Evolutionary conservation across 352 stramenopile genomes (phyloP).

Genomic region (Phytophthora tentaculata): DNA sequence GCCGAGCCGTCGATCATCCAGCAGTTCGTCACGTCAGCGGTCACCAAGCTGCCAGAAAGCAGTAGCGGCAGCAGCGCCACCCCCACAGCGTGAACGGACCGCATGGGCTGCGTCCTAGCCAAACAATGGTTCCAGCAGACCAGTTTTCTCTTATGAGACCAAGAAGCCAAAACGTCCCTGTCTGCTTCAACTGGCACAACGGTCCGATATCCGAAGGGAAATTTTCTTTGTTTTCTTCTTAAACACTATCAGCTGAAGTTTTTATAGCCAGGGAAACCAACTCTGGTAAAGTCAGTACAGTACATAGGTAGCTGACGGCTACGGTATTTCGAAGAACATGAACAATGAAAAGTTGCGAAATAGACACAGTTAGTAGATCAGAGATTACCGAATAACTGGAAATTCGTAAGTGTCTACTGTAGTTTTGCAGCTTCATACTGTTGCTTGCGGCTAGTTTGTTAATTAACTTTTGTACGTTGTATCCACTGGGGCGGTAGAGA

Average conservation of each 20-base stretch:
- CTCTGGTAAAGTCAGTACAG: no score
- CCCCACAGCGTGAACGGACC: slow-evolving; percentile 7
- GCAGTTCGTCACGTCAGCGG: slow-evolving; percentile 33
- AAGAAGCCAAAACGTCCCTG: slow-evolving; percentile 1
- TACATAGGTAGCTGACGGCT: slow-evolving; percentile 9
- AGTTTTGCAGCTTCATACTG: neutral
- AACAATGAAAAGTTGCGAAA: no score
- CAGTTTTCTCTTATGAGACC: slow-evolving; percentile 26
- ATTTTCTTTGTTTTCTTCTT: neutral
- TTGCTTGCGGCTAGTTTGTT: neutral
- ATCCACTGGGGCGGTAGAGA: slow-evolving; percentile 4
- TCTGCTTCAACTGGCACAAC: slow-evolving; percentile 22
- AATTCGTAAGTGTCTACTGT: neutral
- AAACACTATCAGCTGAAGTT: neutral
- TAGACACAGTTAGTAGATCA: neutral
- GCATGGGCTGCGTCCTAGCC: slow-evolving; percentile 19
- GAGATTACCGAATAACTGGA: neutral
- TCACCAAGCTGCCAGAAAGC: slow-evolving; percentile 4
- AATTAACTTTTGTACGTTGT: slow-evolving; percentile 4
- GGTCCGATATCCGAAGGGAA: slow-evolving; percentile 1
- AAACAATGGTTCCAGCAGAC: slow-evolving; percentile 24
- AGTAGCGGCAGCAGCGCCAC: slow-evolving; percentile 12
- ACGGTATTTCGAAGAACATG: slow-evolving; percentile 3
- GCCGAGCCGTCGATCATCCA: slow-evolving; percentile 45
- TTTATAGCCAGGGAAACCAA: no score